Conservation (phyloP, 768 basidiomycete genomes). For the Suillus alpinus region DNA sequence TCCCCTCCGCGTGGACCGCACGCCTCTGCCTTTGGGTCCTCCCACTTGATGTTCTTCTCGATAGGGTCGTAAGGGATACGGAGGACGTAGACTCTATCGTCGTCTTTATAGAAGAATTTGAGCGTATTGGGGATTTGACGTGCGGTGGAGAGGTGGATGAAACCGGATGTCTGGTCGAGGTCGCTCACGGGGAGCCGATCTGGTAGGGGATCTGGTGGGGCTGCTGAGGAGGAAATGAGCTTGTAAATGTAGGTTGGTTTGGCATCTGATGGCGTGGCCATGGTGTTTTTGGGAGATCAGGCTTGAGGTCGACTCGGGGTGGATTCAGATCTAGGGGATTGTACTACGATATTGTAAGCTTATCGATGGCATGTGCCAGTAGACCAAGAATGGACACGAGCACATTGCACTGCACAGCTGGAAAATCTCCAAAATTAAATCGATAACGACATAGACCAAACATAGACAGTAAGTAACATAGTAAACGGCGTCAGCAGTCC, state of each 20-base stretch:
- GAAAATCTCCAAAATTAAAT: too few species aligned
- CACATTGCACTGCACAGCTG: too few species aligned
- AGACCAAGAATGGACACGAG: too few species aligned
- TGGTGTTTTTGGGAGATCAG: background rate
- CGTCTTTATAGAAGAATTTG: slow-evolving; percentile 41
- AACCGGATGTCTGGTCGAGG: slow-evolving; percentile 45
- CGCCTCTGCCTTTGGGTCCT: slow-evolving; percentile 39
- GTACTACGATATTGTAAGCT: too few species aligned
- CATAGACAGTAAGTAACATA: too few species aligned
- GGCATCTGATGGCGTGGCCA: slow-evolving; percentile 6
- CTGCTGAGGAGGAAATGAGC: slow-evolving; percentile 43
- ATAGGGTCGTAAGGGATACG: slow-evolving; percentile 41
- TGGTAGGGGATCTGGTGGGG: slow-evolving; percentile 42
- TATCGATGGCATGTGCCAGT: too few species aligned
- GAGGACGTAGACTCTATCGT: slow-evolving; percentile 40
- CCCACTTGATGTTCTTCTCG: slow-evolving; percentile 45
- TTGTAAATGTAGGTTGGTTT: slow-evolving; percentile 61
- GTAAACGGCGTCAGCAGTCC: too few species aligned
- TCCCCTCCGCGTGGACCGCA: slow-evolving; percentile 43
- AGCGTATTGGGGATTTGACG: slow-evolving; percentile 48
- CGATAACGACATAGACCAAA: too few species aligned
- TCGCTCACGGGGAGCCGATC: slow-evolving; percentile 46
- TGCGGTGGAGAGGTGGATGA: slow-evolving; percentile 56
- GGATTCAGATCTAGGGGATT: background rate
- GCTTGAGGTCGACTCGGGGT: background rate